Conservation (phyloP, 345 rosid genomes). For the Corymbia maculata region DNA sequence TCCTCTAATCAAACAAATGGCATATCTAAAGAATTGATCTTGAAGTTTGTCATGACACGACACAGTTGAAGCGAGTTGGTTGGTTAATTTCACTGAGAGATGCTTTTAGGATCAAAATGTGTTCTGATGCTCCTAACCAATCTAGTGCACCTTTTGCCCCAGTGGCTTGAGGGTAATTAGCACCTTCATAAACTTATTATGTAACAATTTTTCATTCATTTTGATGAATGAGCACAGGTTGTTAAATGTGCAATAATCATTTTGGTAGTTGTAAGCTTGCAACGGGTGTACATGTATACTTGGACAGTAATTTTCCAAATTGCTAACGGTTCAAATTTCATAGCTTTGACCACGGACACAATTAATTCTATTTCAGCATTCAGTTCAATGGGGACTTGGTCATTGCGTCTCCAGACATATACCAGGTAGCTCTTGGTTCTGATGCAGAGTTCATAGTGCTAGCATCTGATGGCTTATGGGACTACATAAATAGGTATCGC, state of each 20-base stretch:
- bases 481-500: conserved; percentile 72
- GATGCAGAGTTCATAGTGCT: conserved; percentile 75
- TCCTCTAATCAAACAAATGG: neutral
- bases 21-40: neutral
- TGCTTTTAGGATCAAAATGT: neutral
- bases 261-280: neutral
- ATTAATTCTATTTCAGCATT: conserved; percentile 32
- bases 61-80: neutral
- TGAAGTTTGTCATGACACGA: neutral
- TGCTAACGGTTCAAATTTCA: neutral
- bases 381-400: conserved; percentile 67
- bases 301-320: neutral
- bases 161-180: neutral
- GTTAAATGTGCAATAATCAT: neutral
- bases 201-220: neutral
- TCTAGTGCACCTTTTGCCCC: neutral
- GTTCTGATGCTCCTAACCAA: neutral
- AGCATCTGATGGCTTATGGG: conserved; percentile 97
- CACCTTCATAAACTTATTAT: neutral
- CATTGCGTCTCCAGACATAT: conserved; percentile 67
- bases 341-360: neutral
- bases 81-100: neutral
- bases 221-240: neutral
- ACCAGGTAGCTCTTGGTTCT: conserved; percentile 51
- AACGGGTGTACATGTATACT: neutral